These are phyloP conservation scores for Pelargonium exstipulatum DNA, from an alignment of 441 rosid species.

Conservation along the genomic window DNA sequence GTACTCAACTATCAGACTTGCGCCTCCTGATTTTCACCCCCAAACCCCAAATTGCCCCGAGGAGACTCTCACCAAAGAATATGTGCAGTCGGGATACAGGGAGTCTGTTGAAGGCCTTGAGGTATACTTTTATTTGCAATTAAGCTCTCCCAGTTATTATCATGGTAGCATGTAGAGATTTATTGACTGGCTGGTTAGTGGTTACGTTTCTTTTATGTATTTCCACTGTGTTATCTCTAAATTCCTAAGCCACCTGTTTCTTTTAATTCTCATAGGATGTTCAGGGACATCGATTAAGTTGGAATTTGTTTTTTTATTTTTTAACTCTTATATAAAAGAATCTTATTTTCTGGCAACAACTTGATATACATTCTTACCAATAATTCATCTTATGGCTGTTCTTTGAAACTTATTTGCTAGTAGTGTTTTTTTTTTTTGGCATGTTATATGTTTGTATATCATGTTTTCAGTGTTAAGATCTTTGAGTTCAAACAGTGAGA, in stretches of 20 bases:
- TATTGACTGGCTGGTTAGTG: slow-evolving; percentile 6
- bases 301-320: background rate
- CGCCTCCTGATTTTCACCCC: slow-evolving; percentile 93
- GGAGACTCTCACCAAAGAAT: slow-evolving; percentile 83
- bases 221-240: background rate
- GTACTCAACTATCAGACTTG: slow-evolving; percentile 54
- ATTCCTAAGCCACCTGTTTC: background rate
- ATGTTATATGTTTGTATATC: background rate
- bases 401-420: background rate
- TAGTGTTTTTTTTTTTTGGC: background rate
- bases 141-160: background rate
- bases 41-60: slow-evolving; percentile 84
- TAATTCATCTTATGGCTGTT: background rate
- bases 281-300: background rate
- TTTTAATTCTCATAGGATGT: background rate
- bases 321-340: background rate
- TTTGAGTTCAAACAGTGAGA: slow-evolving; percentile 5
- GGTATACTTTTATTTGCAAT: slow-evolving; percentile 39
- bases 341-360: slow-evolving; percentile 1
- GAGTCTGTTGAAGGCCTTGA: slow-evolving; percentile 96
- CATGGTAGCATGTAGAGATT: slow-evolving; percentile 12
- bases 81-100: slow-evolving; percentile 76
- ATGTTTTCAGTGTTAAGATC: background rate
- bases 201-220: background rate
- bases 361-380: background rate